Base-by-base conservation (phyloP, 768 basidiomycete species). In the Mycena polygramma region DNA sequence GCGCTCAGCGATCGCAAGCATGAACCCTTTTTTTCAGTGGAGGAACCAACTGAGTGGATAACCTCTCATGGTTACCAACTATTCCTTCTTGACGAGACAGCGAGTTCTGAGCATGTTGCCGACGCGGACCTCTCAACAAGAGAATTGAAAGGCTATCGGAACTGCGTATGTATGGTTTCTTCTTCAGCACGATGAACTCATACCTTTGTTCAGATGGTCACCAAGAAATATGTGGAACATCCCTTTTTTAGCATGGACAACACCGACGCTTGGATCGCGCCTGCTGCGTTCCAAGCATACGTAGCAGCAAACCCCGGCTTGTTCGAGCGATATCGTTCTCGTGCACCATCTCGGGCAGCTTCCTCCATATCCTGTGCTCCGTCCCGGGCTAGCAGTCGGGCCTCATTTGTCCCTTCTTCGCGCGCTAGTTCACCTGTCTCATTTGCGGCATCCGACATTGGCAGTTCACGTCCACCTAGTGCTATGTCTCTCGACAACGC, bases 191-290 rank as follows among this genome's bases (percentile, higher is more conserved):
- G 2, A 22, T 22, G n/a, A 22, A 37, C 35, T 37, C 8, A 48
- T 30, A 11, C 15, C 10, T 8, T 8, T 10, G 7, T 22, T 36
- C 20, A 68, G 67, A 68, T 68, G 15, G 4, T 68, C 7, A 24
- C 35, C 45, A 43, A 59, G 15, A 26, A 57, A 22, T 62, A 43
- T 62, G 17, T 46, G 1, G 67, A 17, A 10, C 59, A 54, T 52
- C 41, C 51, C 6, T 68, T 62, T 43, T 68, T 68, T 43, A 61
- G 37, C 22, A 19, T 68, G 15, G 59, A 68, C 24, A 68, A 62
- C 26, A 15, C 52, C 2, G 39, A 43, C 1, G 20, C 9, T n/a
- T 62, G 60, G 58, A 62, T 68, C 30, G 51, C 22, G 37, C 65
- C 52, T 1, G 9, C 20, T 37, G 59, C 58, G 11, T 68, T 68